Evolutionary conservation across 1,284 basidiomycete species (phyloP).

Genomic region (Lignosus rhinocerotis): DNA sequence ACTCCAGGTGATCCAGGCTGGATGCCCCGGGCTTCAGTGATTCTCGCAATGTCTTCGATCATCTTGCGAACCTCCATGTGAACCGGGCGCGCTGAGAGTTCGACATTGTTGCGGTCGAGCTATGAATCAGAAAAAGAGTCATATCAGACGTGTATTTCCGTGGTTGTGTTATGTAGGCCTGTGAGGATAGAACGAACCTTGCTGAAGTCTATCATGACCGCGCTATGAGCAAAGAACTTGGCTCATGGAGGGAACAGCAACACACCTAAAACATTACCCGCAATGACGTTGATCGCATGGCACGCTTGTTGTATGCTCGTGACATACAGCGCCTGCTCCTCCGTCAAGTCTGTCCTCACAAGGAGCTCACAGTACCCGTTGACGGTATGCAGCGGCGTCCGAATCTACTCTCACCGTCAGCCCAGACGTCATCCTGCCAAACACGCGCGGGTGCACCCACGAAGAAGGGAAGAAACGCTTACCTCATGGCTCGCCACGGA

Average conservation of each 20-base stretch:
- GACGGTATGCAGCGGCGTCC: constrained; percentile 35
- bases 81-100: constrained; percentile 32
- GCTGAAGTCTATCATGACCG: constrained; percentile 33
- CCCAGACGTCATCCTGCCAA: not conserved
- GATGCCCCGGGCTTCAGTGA: constrained; percentile 26
- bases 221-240: constrained; percentile 12
- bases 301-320: constrained; percentile 35
- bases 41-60: constrained; percentile 32
- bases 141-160: no score
- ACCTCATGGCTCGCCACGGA: constrained; percentile 36
- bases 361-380: constrained; percentile 35
- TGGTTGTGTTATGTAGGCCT: not conserved
- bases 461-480: not conserved
- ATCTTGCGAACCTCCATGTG: constrained; percentile 32
- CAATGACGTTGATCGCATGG: constrained; percentile 36
- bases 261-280: constrained; percentile 34
- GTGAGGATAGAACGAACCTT: constrained; percentile 24
- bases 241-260: not conserved
- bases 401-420: constrained; percentile 23
- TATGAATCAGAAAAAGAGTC: constrained; percentile 3
- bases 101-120: constrained; percentile 34
- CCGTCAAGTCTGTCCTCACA: constrained; percentile 29
- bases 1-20: constrained; percentile 26
- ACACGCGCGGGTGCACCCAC: no score
- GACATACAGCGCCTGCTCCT: constrained; percentile 32